phyloP scores from a whole-genome alignment of 2,329 filamentous ascomycete genomes.

The Emydomyces testavorans region DNA sequence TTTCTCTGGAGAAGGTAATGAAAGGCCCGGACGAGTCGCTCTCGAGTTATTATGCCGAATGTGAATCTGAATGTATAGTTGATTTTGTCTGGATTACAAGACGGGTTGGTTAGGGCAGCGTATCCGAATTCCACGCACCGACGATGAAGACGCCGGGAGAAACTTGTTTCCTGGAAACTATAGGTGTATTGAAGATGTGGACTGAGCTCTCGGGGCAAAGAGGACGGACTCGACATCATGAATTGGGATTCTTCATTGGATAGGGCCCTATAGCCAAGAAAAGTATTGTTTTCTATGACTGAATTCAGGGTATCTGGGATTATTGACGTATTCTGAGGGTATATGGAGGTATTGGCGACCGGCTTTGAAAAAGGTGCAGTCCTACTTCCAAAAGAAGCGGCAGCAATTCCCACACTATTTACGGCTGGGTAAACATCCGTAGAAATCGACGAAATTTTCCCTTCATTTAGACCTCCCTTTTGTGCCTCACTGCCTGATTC shows the following conservation, averaged over 20 bases:
- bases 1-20: conserved; percentile 6
- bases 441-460: background rate
- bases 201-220: background rate
- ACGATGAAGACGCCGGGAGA: conserved; percentile 61
- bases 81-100: conserved; percentile 15
- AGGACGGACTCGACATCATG: background rate
- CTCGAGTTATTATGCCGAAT: conserved; percentile 20
- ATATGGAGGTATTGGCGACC: background rate
- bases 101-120: conserved; percentile 39
- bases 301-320: background rate
- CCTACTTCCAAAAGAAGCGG: background rate
- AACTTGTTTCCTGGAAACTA: conserved; percentile 55
- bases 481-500: conserved; percentile 16
- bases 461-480: background rate
- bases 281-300: background rate
- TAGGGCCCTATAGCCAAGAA: background rate
- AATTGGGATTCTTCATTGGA: background rate
- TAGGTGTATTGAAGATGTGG: conserved; percentile 36
- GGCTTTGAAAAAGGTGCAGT: background rate
- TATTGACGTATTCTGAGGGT: background rate
- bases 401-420: background rate
- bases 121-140: conserved; percentile 53
- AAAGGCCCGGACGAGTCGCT: conserved; percentile 5
- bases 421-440: background rate
- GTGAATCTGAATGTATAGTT: conserved; percentile 22